Percentiles rank a stretch among this genome's conserved stretches.
These are phyloP conservation scores for Alternaria sp. DNA, from an alignment of 2,329 filamentous ascomycete genomes.

Conservation along the genomic window DNA sequence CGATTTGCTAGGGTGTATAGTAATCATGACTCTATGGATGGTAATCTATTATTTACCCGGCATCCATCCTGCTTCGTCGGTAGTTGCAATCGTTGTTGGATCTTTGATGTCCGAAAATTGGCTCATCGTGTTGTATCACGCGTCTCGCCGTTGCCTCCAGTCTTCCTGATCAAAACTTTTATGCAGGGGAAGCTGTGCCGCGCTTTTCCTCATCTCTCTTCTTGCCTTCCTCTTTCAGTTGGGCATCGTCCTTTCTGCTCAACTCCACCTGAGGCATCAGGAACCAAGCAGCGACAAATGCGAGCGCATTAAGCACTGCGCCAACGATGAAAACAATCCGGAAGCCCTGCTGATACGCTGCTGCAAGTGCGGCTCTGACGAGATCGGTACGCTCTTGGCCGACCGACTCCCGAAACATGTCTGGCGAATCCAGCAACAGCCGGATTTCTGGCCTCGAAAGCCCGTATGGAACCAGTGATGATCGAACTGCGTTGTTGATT, in stretches of 20 bases:
- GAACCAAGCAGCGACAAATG: conserved; percentile 23
- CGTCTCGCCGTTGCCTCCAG: background rate
- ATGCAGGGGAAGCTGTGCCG: background rate
- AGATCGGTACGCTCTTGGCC: conserved; percentile 12
- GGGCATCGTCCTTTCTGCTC: conserved; percentile 20
- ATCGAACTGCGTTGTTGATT: conserved; percentile 37
- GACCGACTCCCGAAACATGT: conserved; percentile 7
- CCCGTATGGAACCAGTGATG: conserved; percentile 10
- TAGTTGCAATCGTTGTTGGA: conserved; percentile 2
- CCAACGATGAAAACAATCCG: conserved; percentile 24
- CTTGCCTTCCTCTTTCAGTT: conserved; percentile 27
- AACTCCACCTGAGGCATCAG: conserved; percentile 28
- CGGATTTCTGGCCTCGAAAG: conserved; percentile 16
- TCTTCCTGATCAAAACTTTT: background rate
- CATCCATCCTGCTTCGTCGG: background rate
- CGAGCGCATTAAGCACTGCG: conserved; percentile 20
- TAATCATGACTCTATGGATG: background rate
- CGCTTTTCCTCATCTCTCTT: conserved; percentile 14
- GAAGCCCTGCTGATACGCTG: conserved; percentile 24
- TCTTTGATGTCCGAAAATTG: background rate
- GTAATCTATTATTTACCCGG: conserved; percentile 17
- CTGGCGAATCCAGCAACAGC: conserved; percentile 22
- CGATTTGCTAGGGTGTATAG: background rate
- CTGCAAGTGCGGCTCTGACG: conserved; percentile 9
- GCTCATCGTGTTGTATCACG: background rate